Evolutionary conservation across 331 rosid species (phyloP), one percentile per base, ranked within the genome.

Genomic region (Rosa hybrid): DNA sequence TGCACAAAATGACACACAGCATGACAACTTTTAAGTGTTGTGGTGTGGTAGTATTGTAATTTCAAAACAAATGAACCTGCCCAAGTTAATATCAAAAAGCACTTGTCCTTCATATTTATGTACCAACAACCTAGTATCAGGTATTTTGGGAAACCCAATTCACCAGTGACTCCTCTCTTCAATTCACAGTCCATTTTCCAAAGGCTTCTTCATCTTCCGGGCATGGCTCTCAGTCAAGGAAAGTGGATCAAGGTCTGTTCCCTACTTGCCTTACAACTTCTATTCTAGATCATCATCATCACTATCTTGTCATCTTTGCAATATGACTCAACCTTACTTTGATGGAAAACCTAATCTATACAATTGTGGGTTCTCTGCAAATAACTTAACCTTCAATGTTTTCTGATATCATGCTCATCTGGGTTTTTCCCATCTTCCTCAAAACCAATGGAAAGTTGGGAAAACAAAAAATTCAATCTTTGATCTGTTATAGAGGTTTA

Each of bases 211-310:
- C 48, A 7, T 34, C 53, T 78, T 59, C 23, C 59, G 8, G 77
- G 85, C 39, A 91, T 92, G 97, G 88, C 92, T 25, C 53, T 46
- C 71, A 73, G 51, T 17, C 84, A 84, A 65, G 94, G 90, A 75
- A 90, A 71, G 68, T 94, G 97, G 98, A 54, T 86, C 81, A 89
- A 94, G 98, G 98, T 94, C 5, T 54, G 38, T 68, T 71, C 17
- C 78, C 68, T 41, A 14, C 23, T 11, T 41, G 3, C 23, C 2
- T 12, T 30, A 12, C 51, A 25, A 2, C 18, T 50, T 74, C 38
- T 18, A 17, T 38, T 16, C 14, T 6, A 9, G 44, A 34, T 30
- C 18, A 11, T 77, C 18, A 11, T 77, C 42, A 57, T 56, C 23
- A 25, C 11, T 21, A 46, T 56, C 30, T 60, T 67, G 25, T 51